Base-by-base conservation (phyloP, 2,329 filamentous ascomycete genomes). In the Bipolaris bicolor region DNA sequence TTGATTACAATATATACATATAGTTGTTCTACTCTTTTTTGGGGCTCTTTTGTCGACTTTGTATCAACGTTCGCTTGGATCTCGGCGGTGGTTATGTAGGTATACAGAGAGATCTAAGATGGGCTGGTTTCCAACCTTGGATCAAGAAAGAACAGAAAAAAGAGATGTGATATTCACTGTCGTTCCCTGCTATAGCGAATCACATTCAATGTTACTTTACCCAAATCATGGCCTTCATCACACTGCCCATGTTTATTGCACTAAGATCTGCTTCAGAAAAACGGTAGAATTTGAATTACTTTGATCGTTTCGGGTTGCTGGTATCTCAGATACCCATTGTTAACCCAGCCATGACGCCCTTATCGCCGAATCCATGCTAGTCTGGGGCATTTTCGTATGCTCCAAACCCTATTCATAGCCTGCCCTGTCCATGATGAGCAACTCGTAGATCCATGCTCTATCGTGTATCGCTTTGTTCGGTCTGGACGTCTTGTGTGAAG, bases 351-450 rank as follows among this genome's bases (percentile, higher is more conserved):
- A 55, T 58, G 62, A 64, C 64, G 64, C 64, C 64, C 33, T 48
- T 61, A 46, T 63, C 64, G 64, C 62, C 62, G 39, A 56, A 54
- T 51, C 62, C 56, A 65, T 66, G 62, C 62, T 61, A 55, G 44
- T 60, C 47, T 34, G 43, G 31, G 41, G 18, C 43, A 41, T 54
- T 26, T 29, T 7, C 26, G 10, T 29, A 60, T 61, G 36, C 52
- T 52, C 16, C 39, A 26, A 54, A 37, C 34, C 24, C 33, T 16
- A 29, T 43, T 56, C 37, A 39, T 61, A 48, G 52, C 41, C 52
- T 52, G 5, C 18, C 20, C 33, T 29, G 5, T 29, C 33, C 13
- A 52, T 51, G 29, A 45, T 49, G 7, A 20, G 20, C 13, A 39
- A 20, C 24, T 16, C 20, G 13, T 33, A 34, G 44, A 34, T 41